phyloP scores from a whole-genome alignment of 163 green algal genomes.

The Prototheca cutis region DNA sequence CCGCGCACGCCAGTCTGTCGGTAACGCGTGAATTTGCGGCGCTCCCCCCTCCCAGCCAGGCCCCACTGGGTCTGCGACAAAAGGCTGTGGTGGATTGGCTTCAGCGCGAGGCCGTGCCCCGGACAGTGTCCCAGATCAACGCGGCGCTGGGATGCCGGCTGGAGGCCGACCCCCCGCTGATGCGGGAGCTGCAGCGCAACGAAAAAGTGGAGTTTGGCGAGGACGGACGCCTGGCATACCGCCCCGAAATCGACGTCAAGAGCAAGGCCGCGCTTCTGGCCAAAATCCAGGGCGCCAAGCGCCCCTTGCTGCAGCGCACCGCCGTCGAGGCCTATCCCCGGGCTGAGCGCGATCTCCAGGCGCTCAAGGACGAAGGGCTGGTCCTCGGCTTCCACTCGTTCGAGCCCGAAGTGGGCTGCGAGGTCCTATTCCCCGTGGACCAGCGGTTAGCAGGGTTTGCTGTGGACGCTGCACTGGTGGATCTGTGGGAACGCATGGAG shows the following conservation, averaged over 20 bases:
- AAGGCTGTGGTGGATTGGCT: conserved; percentile 21
- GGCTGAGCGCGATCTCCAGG: background rate
- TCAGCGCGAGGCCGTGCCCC: background rate
- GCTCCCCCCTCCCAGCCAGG: too few relatives aligned
- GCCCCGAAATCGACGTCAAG: conserved; percentile 5
- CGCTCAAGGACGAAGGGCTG: conserved; percentile 4
- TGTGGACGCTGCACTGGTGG: conserved; percentile 17
- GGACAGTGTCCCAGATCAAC: background rate
- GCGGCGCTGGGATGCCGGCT: background rate
- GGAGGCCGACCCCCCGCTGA: background rate
- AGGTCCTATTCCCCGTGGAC: conserved; percentile 30
- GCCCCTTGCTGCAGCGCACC: background rate
- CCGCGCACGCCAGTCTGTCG: background rate
- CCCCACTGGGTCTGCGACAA: background rate
- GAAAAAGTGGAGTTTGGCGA: conserved; percentile 8
- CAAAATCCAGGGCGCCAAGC: background rate
- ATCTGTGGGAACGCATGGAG: conserved; percentile 20
- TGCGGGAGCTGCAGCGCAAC: conserved; percentile 3
- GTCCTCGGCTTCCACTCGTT: conserved; percentile 9
- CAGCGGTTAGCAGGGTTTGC: conserved; percentile 2
- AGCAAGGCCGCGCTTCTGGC: background rate
- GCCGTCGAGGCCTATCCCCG: conserved; percentile 2
- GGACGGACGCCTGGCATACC: conserved; percentile 10
- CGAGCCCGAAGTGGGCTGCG: conserved; percentile 9
- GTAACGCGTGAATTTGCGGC: too few relatives aligned